phyloP scores from a whole-genome alignment of 2,329 filamentous ascomycete genomes.

The Aspergillus felis region DNA sequence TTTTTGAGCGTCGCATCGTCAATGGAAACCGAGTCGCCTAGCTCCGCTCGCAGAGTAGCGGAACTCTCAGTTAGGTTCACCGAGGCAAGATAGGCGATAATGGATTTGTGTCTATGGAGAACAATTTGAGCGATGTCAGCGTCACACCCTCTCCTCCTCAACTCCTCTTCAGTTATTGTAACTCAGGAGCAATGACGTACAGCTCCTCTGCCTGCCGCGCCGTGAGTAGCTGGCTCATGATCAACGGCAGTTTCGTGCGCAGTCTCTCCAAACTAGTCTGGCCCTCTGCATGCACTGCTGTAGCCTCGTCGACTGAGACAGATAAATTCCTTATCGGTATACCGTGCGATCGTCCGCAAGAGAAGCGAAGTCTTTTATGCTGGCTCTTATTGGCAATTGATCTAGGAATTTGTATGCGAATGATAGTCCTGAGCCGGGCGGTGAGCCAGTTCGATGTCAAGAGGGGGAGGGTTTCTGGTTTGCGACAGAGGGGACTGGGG shows the following conservation, averaged over 20 bases:
- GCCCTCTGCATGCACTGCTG: neutral
- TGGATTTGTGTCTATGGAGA: constrained; percentile 75
- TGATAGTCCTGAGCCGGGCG: neutral
- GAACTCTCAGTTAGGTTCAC: constrained; percentile 67
- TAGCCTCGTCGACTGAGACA: neutral
- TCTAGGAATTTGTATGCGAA: neutral
- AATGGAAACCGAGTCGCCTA: constrained; percentile 63
- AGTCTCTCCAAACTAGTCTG: neutral
- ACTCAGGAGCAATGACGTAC: neutral
- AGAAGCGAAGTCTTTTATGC: neutral
- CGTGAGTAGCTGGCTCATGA: neutral
- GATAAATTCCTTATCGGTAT: neutral
- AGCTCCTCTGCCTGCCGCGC: neutral
- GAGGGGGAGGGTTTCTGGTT: neutral
- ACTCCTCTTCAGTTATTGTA: neutral
- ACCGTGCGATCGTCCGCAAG: neutral
- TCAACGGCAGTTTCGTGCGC: neutral
- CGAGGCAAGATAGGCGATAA: constrained; percentile 79
- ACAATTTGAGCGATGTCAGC: neutral
- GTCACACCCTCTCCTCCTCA: neutral
- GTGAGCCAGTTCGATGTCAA: neutral
- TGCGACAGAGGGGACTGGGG: neutral
- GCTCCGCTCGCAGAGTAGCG: constrained; percentile 68
- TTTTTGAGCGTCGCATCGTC: constrained; percentile 80
- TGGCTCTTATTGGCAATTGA: neutral